Percentiles rank a stretch among this genome's conserved stretches.
Conservation (phyloP, 306 rosid genomes). For the Acacia melanoxylon region DNA sequence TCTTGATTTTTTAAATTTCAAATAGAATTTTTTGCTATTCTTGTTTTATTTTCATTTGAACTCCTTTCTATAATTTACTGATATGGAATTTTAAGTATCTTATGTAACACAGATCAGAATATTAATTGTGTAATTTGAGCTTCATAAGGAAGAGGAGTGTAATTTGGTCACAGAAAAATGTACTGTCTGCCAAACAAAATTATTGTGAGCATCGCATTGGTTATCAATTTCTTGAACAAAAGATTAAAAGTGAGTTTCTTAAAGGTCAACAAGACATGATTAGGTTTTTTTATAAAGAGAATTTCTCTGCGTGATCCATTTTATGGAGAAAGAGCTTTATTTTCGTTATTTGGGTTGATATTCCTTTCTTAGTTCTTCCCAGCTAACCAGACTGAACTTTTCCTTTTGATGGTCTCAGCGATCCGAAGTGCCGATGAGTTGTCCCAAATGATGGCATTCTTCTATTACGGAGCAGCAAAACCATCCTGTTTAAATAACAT, state of each 20-base stretch:
- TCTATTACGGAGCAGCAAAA: slow-evolving; percentile 77
- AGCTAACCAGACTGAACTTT: slow-evolving; percentile 7
- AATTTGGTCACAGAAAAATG: neutral
- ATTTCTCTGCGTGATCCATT: neutral
- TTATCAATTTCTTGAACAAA: neutral
- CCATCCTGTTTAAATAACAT: slow-evolving; percentile 60
- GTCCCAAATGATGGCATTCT: slow-evolving; percentile 91
- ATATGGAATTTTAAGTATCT: neutral
- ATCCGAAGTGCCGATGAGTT: slow-evolving; percentile 75
- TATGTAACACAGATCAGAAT: neutral
- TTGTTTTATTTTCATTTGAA: too few relatives aligned
- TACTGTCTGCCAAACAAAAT: neutral
- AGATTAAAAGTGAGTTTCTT: neutral
- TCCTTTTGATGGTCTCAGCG: slow-evolving; percentile 43
- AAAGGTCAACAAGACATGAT: neutral
- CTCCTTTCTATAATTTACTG: neutral
- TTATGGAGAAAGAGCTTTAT: neutral
- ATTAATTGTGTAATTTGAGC: neutral
- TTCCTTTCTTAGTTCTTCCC: neutral
- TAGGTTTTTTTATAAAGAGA: neutral
- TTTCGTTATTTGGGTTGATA: neutral
- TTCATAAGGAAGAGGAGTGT: neutral
- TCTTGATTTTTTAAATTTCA: too few relatives aligned
- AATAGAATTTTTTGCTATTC: neutral
- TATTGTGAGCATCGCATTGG: neutral